A percentile compares a stretch with the other conserved stretches of the same genome.
Conservation (phyloP, 192 early-diverging fungal genomes). For the Podila epigama region DNA sequence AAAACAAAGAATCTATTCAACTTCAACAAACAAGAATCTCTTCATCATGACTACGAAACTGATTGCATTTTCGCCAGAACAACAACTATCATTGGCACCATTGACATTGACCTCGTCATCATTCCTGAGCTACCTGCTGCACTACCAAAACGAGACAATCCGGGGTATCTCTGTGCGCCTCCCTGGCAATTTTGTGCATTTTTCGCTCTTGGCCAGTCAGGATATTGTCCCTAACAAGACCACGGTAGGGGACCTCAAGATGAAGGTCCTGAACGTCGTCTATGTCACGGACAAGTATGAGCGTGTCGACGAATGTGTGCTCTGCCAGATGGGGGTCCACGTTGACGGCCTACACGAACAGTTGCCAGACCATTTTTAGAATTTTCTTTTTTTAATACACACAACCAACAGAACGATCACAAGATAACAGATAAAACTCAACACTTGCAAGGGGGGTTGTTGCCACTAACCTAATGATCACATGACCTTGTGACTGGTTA, state of each 20-base stretch:
- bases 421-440: no score
- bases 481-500: no score
- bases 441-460: no score
- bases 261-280: slow-evolving; percentile 47
- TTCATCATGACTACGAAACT: slow-evolving; percentile 38
- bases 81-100: slow-evolving; percentile 20
- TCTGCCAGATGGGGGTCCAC: slow-evolving; percentile 39
- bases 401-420: no score
- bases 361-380: slow-evolving; percentile 6
- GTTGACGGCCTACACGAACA: slow-evolving; percentile 36
- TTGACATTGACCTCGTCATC: slow-evolving; percentile 35
- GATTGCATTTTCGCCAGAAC: slow-evolving; percentile 44
- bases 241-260: slow-evolving; percentile 47
- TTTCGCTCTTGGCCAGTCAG: slow-evolving; percentile 29
- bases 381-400: background rate
- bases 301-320: slow-evolving; percentile 35
- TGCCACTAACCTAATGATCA: no score
- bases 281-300: slow-evolving; percentile 35
- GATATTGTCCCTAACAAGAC: slow-evolving; percentile 34
- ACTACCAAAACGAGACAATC: slow-evolving; percentile 46
- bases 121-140: slow-evolving; percentile 42
- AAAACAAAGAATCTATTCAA: no score
- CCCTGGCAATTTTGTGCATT: slow-evolving; percentile 47
- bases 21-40: background rate
- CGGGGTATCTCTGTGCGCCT: slow-evolving; percentile 41